These are phyloP conservation scores for Apiospora arundinis DNA, from an alignment of 2,329 filamentous ascomycete genomes.

Conservation along the genomic window DNA sequence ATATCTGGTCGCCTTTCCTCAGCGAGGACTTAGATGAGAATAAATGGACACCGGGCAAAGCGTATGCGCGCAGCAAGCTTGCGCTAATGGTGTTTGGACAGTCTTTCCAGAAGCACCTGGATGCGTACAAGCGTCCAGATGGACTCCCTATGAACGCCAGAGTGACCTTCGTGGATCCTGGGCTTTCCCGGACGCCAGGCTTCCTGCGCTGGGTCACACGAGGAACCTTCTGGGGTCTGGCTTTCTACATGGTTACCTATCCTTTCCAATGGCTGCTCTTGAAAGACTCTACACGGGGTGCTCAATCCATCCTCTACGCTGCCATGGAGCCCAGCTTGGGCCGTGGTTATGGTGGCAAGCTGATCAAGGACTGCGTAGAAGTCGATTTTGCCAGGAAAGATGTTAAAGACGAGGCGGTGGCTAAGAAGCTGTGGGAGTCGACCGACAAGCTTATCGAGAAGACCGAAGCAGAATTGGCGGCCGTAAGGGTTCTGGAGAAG, in stretches of 20 bases:
- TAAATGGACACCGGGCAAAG: constrained; percentile 60
- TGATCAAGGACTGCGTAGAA: constrained; percentile 89
- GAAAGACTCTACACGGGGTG: constrained; percentile 82
- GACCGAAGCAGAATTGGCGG: constrained; percentile 79
- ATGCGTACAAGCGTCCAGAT: constrained; percentile 84
- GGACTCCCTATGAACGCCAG: constrained; percentile 80
- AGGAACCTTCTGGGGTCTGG: constrained; percentile 81
- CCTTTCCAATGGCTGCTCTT: constrained; percentile 85
- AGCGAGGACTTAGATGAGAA: constrained; percentile 57
- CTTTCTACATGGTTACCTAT: constrained; percentile 79
- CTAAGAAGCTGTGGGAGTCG: constrained; percentile 88
- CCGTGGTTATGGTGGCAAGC: constrained; percentile 67
- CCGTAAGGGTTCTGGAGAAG: constrained; percentile 45
- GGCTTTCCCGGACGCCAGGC: constrained; percentile 82
- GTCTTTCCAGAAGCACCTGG: constrained; percentile 91
- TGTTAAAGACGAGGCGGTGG: constrained; percentile 77
- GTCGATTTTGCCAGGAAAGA: constrained; percentile 75
- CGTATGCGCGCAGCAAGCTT: constrained; percentile 73
- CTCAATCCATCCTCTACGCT: constrained; percentile 85
- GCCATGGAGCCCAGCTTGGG: constrained; percentile 80
- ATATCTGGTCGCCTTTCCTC: constrained; percentile 77
- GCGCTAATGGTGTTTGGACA: constrained; percentile 89
- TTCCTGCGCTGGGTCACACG: constrained; percentile 86
- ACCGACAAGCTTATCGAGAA: constrained; percentile 85
- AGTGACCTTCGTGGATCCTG: constrained; percentile 88